Evolutionary conservation across 78 protist species (phyloP), one percentile per base, ranked within the genome.

Genomic region (Cavenderia fasciculata): DNA sequence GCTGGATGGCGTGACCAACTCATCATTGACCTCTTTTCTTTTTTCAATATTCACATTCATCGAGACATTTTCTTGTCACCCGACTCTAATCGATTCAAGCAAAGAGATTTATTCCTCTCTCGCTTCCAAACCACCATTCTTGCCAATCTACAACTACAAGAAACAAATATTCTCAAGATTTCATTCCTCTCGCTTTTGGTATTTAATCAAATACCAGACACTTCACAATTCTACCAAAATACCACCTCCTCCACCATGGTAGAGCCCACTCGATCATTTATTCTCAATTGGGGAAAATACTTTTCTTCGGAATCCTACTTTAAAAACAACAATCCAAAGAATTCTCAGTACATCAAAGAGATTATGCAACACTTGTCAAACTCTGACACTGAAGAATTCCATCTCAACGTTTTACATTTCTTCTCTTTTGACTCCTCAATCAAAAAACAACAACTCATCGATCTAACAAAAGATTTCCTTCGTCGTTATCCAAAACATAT

Each of bases 141-240:
- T 27, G 2, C 3, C 43, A 14, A 63, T 47, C 4, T 34, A 4
- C 19, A 11, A n/a, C n/a, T 8, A 8, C 18, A 4, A 2, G 72
- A 63, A 16, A 2, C 8, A 2, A 63, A 38, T 18, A n/a, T 40
- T 16, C 47, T 63, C 19, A 63, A 63, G 47, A 2, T 63, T 2
- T 7, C 38, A 33, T 77, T 62, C n/a, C 6, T 77, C 21, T 77
- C 87, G 1, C 18, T 77, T 12, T 19, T 43, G 4, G 61, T 77
- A 2, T 66, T 79, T 18, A 66, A 66, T 27, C 40, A 66, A 21
- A 73, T 79, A 25, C 88, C 88, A 12, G 41, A 16, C 0, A 49
- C 59, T 2, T 40, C 76, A 38, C 49, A 66, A 23, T 52, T 79
- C 44, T 79, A 79, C 52, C 59, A 79, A 36, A 77, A 77, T 36